Evolutionary conservation across 1,284 basidiomycete genomes (phyloP).

Genomic region (Puccinia hordei): DNA sequence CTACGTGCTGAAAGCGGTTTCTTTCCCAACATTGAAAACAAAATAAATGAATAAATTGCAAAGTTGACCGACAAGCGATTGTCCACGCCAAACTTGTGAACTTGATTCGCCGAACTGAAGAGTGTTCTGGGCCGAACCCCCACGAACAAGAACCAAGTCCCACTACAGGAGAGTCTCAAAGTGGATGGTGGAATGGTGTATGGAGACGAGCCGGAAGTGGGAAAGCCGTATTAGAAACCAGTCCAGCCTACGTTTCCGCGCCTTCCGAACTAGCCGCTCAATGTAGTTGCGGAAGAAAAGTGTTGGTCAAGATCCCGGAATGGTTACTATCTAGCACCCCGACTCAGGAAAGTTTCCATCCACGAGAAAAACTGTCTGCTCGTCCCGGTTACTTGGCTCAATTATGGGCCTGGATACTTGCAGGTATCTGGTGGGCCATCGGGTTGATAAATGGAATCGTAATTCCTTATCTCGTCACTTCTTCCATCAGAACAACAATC

Average conservation of each 20-base stretch:
- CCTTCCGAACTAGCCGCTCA: conserved; percentile 27
- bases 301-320: conserved; percentile 30
- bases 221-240: background rate
- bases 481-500: background rate
- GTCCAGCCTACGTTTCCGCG: background rate
- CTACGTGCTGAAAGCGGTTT: background rate
- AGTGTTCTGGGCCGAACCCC: conserved; percentile 7
- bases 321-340: background rate
- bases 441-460: background rate
- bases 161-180: background rate
- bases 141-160: background rate
- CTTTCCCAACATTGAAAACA: background rate
- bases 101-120: conserved; percentile 14
- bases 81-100: conserved; percentile 22
- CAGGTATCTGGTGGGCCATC: background rate
- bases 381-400: background rate
- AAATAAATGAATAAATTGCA: no score
- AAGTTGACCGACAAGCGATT: conserved; percentile 26
- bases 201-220: background rate
- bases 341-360: background rate
- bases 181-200: conserved; percentile 26
- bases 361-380: background rate
- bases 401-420: background rate
- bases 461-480: conserved; percentile 5
- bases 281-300: conserved; percentile 35